Conservation (phyloP, 2,329 filamentous ascomycete species). For the Coniochaeta prunicola region DNA sequence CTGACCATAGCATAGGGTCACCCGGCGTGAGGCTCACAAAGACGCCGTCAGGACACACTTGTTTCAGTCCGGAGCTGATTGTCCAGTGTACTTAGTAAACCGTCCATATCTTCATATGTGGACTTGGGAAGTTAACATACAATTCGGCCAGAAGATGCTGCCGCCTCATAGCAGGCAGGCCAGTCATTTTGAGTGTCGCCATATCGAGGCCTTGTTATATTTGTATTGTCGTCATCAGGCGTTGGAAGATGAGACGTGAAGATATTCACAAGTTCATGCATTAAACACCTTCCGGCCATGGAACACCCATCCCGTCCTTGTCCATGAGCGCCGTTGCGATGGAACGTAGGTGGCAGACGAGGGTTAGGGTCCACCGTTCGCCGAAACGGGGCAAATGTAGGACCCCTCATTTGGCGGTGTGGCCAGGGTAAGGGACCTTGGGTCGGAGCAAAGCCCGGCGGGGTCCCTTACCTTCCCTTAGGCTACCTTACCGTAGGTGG, state of each 20-base stretch:
- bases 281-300: no score
- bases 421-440: not conserved
- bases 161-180: conserved; percentile 53
- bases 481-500: no score
- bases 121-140: conserved; percentile 39
- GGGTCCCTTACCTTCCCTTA: not conserved
- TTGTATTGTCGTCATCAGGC: no score
- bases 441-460: not conserved
- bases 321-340: not conserved
- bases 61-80: conserved; percentile 67
- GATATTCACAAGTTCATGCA: not conserved
- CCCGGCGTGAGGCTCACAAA: conserved; percentile 80
- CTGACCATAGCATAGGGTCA: conserved; percentile 76
- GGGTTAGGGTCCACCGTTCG: not conserved
- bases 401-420: not conserved
- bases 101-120: not conserved
- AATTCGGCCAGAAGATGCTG: conserved; percentile 79
- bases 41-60: conserved; percentile 76
- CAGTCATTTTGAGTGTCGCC: conserved; percentile 35
- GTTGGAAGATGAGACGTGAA: conserved; percentile 4
- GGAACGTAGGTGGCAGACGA: not conserved
- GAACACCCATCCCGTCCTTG: no score
- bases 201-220: conserved; percentile 30
- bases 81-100: not conserved
- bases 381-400: not conserved